Evolutionary conservation across 2,329 filamentous ascomycete species (phyloP), one percentile per base, ranked within the genome.

Genomic region (Celoporthe dispersa): DNA sequence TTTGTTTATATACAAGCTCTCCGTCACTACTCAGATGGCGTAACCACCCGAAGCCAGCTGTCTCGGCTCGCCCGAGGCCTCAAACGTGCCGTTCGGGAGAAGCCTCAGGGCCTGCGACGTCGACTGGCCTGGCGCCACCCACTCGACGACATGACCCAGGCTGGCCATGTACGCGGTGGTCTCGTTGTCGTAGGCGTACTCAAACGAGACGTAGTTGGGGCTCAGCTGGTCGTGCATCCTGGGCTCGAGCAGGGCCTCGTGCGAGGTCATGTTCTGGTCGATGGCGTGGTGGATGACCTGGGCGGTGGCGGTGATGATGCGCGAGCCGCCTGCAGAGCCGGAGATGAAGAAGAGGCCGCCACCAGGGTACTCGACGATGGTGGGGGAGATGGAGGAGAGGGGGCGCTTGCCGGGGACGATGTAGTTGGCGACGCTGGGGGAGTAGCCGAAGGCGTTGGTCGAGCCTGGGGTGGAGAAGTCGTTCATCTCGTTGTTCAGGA

Each of bases 211-310:
- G 64, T 81, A 80, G 74, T 94, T 91, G 0, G 94, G 94, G 67
- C 94, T 83, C 12, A 97, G 83, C 80, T 97, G 94, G 77, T 97
- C 93, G 76, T 97, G 94, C 31, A 97, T 81, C 11, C 94, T 84
- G 0, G 92, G 92, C 75, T 86, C 79, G 0, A 83, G 84, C 19
- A 97, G 83, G 0, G 93, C 91, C 65, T 91, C 82, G 0, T 81
- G 79, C 6, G 90, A 84, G 0, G 85, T 87, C 79, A 90, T 82
- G 19, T 75, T 77, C 72, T 88, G 85, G 75, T 95, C 91, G 2
- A 97, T 81, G 7, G 93, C 85, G 76, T 93, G 87, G 81, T 92
- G 91, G 6, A 94, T 81, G 53, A 90, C 90, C 77, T 94, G 92
- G 9, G 93, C 85, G 0, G 92, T 94, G 3, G 92, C 82, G 0